These are phyloP conservation scores for Stephania japonica DNA, from an alignment of 164 flowering plant species.

Conservation along the genomic window DNA sequence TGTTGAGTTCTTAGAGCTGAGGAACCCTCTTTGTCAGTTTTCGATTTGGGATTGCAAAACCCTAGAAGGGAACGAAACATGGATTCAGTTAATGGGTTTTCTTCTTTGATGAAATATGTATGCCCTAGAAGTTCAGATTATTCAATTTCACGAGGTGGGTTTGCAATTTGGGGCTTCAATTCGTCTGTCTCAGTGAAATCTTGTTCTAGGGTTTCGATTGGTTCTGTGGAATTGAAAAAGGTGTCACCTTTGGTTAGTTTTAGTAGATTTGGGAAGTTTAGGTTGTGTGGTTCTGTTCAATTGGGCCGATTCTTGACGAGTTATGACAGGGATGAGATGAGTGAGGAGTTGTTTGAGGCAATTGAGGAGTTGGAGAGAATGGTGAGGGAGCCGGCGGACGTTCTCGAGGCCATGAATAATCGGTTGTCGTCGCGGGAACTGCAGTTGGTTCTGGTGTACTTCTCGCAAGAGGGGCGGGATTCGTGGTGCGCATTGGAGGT, in stretches of 20 bases:
- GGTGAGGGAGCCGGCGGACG: conserved; percentile 79
- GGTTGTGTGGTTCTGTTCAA: conserved; percentile 42
- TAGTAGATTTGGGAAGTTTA: conserved; percentile 29
- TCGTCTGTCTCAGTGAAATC: not conserved
- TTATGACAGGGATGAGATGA: conserved; percentile 59
- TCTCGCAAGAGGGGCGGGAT: conserved; percentile 89
- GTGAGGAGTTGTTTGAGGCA: conserved; percentile 74
- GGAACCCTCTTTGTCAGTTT: not conserved
- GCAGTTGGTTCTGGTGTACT: conserved; percentile 81
- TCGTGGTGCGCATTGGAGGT: conserved; percentile 97
- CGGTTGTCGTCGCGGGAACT: conserved; percentile 62
- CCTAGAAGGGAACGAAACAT: not conserved
- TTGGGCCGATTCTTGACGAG: conserved; percentile 51
- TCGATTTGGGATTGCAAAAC: not conserved
- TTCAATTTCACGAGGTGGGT: conserved; percentile 6
- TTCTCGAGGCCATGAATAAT: conserved; percentile 76
- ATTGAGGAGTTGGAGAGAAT: conserved; percentile 90
- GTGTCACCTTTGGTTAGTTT: conserved; percentile 15
- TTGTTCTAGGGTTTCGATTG: conserved; percentile 20
- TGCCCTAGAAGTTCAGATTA: not conserved
- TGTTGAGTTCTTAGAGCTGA: not conserved
- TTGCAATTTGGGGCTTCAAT: conserved; percentile 6
- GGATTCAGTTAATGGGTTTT: not conserved
- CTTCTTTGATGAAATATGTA: conserved; percentile 3
- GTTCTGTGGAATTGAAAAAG: conserved; percentile 11